Evolutionary conservation across 2,329 filamentous ascomycete species (phyloP), one percentile per base, ranked within the genome.

Genomic region (Immersiporthe knoxdaviesiana): DNA sequence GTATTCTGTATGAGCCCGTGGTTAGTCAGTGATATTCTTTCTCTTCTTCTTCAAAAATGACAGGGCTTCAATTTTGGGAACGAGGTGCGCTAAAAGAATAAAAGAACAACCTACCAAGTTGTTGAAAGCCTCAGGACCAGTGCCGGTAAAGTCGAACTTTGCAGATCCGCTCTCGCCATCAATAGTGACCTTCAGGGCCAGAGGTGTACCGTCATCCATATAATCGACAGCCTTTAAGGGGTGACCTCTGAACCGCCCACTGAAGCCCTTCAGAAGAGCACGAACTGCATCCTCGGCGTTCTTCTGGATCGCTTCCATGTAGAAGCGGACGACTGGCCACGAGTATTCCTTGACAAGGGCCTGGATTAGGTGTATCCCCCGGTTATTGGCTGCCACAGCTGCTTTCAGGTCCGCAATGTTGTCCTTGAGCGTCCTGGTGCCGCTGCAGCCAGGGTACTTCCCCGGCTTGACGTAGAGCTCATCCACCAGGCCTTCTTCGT

Each of bases 351-450:
- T 85, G 72, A 97, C 94, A 1, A 96, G 82, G 0, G 86, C 84
- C 63, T 86, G 86, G 73, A 97, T 96, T n/a, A 95, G 83, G 47
- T 88, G 89, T 75, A 95, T 95, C 11, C 93, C 93, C 74, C 94
- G 94, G 74, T 93, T 90, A 75, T 97, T 97, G 18, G 93, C 92
- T 0, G 93, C 92, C 18, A 96, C 90, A 76, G 96, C 93, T 0
- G 93, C 93, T 78, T 94, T 94, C 54, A 97, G 84, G 76, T 97
- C 93, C 66, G 93, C 94, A 72, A 97, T 84, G 76, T 97, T 97
- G 78, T 97, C 93, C 11, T 87, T 88, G 1, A 97, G 83, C 76
- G 92, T 93, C 59, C 93, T 84, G 0, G 93, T 94, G 1, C 92
- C 93, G 66, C 87, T 90, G 79, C 92, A 96, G 1, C 91, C 93